These are phyloP conservation scores for Cavenderia fasciculata DNA, from an alignment of 78 protist species.

Conservation along the genomic window DNA sequence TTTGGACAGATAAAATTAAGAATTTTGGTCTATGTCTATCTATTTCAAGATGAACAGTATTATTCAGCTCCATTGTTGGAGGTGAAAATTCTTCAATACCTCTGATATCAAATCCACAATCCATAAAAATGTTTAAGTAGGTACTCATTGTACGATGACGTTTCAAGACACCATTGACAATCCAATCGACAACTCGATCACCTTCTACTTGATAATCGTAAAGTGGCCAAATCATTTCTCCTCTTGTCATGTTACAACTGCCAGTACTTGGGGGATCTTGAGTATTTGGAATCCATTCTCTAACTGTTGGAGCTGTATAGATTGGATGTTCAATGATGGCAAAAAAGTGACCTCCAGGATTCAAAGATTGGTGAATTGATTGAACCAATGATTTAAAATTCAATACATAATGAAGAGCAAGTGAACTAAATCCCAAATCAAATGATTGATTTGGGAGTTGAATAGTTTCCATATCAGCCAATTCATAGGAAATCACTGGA, in stretches of 20 bases:
- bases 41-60: no score
- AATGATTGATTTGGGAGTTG: no score
- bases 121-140: no score
- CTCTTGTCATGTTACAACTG: no score
- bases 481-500: no score
- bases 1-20: no score
- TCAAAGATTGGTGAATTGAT: background rate
- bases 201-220: conserved; percentile 20
- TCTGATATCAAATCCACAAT: no score
- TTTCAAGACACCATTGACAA: conserved; percentile 19
- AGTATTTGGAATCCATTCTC: background rate
- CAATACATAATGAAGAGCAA: conserved; percentile 12
- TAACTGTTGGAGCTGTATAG: background rate
- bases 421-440: background rate
- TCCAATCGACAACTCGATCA: conserved; percentile 14
- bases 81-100: no score
- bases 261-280: background rate
- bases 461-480: no score
- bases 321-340: conserved; percentile 42
- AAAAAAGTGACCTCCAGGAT: background rate
- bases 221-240: conserved; percentile 28
- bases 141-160: conserved; percentile 33
- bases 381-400: background rate
- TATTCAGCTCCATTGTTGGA: no score
- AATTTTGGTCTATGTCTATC: no score